Evolutionary conservation across 2,329 filamentous ascomycete species (phyloP), one percentile per base, ranked within the genome.

Genomic region (Ophiostoma ips): DNA sequence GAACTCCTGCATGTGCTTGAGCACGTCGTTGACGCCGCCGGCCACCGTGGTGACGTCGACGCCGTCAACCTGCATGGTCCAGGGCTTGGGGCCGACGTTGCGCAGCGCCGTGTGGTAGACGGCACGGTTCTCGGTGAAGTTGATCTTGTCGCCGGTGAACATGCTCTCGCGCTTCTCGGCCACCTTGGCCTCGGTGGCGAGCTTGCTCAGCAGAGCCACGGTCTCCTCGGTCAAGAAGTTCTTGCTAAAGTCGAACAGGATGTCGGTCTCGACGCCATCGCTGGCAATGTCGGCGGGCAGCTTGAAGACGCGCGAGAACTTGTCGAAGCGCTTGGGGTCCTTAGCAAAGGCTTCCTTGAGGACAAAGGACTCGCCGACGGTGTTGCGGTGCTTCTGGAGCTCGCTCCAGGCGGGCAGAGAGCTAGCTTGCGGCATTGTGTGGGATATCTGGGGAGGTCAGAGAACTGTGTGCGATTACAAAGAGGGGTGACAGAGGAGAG

Each of bases 1-100:
- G 71, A 98, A 98, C 69, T 92, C 87, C 76, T 94, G 94, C 84
- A 98, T 96, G 72, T 98, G 92, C 56, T 94, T 77, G 51, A 98
- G 76, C 52, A 96, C 92, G 35, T 79, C 76, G 65, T 94, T 89
- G 66, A 95, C 90, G 51, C 82, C 92, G 61, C 89, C 87, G 51
- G 89, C 79, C 55, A 83, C 81, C 67, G 84, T 88, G 66, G 95
- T 90, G 62, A 98, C 92, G 64, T 94, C 90, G 69, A 88, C 73
- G 55, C 89, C 90, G 58, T 95, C 83, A 31, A 96, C 92, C 68
- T 87, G 72, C 73, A 84, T 81, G 24, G 76, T 80, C 76, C 86
- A 80, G 65, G 86, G 88, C 65, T 58, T 53, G 48, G 59, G 57
- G 37, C 79, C 76, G 56, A 88, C 82, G 66, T 98, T 98, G 66